Evolutionary conservation across 163 green algal species (phyloP).

Genomic region (Scenedesmus sp.): DNA sequence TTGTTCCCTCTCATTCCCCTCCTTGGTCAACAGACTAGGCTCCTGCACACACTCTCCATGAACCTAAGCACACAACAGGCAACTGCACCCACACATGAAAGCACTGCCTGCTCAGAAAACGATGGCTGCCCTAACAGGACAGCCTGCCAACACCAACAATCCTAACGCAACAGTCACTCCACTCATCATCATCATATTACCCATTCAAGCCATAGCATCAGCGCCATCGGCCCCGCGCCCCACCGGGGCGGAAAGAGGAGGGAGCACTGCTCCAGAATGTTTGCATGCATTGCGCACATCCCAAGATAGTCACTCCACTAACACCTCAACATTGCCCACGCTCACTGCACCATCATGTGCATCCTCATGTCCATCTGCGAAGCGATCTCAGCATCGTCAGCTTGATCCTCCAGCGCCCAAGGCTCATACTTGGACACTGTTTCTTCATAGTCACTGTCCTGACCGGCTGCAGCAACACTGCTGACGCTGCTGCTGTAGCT

Average conservation of each 20-base stretch:
- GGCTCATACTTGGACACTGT: conserved; percentile 51
- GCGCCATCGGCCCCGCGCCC: too few relatives aligned
- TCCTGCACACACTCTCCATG: background rate
- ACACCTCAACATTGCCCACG: too few relatives aligned
- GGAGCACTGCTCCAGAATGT: too few relatives aligned
- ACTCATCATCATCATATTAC: too few relatives aligned
- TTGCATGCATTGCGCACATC: too few relatives aligned
- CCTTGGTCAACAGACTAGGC: background rate
- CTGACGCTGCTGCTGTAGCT: conserved; percentile 36
- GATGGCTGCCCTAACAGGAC: background rate
- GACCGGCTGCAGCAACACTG: background rate
- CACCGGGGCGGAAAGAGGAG: too few relatives aligned
- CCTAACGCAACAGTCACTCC: too few relatives aligned
- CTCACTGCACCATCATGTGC: conserved; percentile 34
- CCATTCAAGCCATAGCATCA: too few relatives aligned
- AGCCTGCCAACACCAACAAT: background rate
- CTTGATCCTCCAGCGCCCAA: conserved; percentile 44
- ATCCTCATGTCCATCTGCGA: conserved; percentile 37
- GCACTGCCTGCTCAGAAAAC: background rate
- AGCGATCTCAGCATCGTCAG: background rate
- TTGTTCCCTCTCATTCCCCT: background rate
- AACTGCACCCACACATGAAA: background rate
- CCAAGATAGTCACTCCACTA: too few relatives aligned
- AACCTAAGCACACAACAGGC: background rate
- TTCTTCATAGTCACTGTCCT: conserved; percentile 41